A percentile compares a stretch with the other conserved stretches of the same genome.
Evolutionary conservation across 2,329 filamentous ascomycete species (phyloP).

Genomic region (Pseudogymnoascus sp.): DNA sequence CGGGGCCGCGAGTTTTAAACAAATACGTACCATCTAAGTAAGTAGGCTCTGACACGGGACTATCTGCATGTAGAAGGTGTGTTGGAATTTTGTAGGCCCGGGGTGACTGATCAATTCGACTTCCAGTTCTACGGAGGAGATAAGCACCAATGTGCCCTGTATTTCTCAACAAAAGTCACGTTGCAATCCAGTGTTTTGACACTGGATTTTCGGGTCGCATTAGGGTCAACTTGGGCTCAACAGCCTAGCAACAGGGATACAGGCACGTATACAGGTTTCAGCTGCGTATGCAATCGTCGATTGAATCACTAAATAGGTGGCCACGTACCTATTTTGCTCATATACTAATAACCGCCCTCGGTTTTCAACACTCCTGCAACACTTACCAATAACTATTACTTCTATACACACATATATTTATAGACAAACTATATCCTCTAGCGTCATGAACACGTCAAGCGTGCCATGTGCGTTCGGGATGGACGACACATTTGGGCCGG

Average conservation of each 20-base stretch:
- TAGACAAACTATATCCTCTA: not conserved
- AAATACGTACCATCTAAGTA: not conserved
- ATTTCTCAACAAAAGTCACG: not conserved
- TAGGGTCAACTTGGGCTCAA: not conserved
- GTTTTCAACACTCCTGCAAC: too few relatives aligned
- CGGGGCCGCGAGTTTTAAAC: not conserved
- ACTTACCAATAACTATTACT: not conserved
- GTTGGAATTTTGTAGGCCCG: not conserved
- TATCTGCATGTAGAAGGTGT: not conserved
- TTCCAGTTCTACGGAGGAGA: too few relatives aligned
- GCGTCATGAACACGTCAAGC: not conserved
- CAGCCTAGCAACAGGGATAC: not conserved
- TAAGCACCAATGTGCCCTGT: not conserved
- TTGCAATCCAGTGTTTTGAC: not conserved
- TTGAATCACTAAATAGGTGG: not conserved
- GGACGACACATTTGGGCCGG: conserved; percentile 25
- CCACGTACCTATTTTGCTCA: not conserved
- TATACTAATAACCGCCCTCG: not conserved
- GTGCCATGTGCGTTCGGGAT: not conserved
- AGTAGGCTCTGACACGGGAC: not conserved
- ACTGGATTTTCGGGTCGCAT: not conserved
- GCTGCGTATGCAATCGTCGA: not conserved
- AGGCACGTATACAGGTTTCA: not conserved
- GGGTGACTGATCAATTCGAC: not conserved
- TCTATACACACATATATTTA: not conserved